These are phyloP conservation scores for Tricholoma terreum DNA, from an alignment of 768 basidiomycete species.

Conservation along the genomic window DNA sequence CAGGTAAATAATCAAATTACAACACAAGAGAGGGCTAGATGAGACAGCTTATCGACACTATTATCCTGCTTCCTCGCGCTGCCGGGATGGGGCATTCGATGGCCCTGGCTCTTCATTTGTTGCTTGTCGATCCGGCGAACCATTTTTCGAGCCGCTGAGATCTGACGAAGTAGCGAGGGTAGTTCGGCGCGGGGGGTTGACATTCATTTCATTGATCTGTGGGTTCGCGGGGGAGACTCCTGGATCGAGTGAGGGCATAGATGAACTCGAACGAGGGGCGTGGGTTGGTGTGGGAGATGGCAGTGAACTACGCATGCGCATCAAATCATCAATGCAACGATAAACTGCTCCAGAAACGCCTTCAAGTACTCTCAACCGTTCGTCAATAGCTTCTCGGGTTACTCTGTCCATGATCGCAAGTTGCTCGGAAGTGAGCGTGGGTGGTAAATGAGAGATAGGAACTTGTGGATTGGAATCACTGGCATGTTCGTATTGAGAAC, in stretches of 20 bases:
- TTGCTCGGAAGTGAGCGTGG: conserved; percentile 56
- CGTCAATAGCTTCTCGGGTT: conserved; percentile 82
- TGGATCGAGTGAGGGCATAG: conserved; percentile 6
- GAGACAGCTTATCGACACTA: not conserved
- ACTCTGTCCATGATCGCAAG: conserved; percentile 60
- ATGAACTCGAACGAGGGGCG: conserved; percentile 11
- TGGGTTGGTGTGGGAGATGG: conserved; percentile 34
- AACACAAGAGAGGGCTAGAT: not conserved
- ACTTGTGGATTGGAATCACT: not conserved
- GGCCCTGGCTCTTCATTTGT: not conserved
- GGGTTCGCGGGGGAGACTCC: not conserved
- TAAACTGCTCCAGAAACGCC: conserved; percentile 73
- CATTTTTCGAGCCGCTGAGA: conserved; percentile 2
- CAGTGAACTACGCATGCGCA: conserved; percentile 69
- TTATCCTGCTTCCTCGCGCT: not conserved
- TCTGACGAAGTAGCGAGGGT: conserved; percentile 3
- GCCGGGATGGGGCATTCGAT: not conserved
- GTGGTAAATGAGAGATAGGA: conserved; percentile 37
- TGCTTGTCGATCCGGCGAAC: not conserved
- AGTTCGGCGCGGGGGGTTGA: not conserved
- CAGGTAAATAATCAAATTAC: not conserved
- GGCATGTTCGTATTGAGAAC: not conserved
- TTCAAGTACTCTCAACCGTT: conserved; percentile 75
- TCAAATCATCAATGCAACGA: conserved; percentile 75
- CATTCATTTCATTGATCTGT: not conserved